A percentile compares a stretch with the other conserved stretches of the same genome.
Evolutionary conservation across 331 rosid genomes (phyloP).

Genomic region (Erythrophleum ivorense): DNA sequence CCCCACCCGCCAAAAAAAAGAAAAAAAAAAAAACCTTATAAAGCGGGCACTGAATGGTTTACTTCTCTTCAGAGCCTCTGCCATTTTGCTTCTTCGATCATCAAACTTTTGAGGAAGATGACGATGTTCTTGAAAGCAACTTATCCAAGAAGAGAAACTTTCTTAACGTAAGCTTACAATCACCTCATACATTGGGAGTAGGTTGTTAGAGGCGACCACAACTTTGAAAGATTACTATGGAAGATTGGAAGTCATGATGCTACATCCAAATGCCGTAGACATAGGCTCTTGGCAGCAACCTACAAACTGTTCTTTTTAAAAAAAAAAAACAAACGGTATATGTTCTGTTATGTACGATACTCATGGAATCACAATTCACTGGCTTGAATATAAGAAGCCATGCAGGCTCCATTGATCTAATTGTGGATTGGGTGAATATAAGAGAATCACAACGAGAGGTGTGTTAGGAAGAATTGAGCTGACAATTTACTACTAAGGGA

Average conservation of each 20-base stretch:
- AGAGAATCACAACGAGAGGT: constrained; percentile 6
- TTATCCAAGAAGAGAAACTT: not conserved
- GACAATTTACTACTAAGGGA: not conserved
- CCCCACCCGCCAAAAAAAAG: no score
- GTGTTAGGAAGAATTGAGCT: constrained; percentile 36
- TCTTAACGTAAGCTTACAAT: not conserved
- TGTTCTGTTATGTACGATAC: not conserved
- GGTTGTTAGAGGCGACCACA: not conserved
- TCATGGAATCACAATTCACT: constrained; percentile 24
- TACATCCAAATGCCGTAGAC: not conserved
- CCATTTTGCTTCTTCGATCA: not conserved
- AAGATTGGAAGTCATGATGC: constrained; percentile 8
- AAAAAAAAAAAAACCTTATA: not conserved
- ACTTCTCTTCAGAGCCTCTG: not conserved
- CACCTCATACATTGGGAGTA: not conserved
- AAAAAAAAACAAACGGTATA: not conserved
- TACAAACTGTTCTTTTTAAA: not conserved
- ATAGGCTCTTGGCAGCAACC: constrained; percentile 12
- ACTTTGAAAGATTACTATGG: not conserved
- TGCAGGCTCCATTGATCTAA: constrained; percentile 1
- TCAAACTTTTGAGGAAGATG: not conserved
- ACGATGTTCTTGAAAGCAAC: not conserved
- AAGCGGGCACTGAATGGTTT: not conserved
- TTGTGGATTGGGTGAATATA: not conserved
- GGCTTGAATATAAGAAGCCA: constrained; percentile 8